Evolutionary conservation across 176 grass and related monocot genomes (phyloP).

Genomic region (Bonia amplexicaulis): DNA sequence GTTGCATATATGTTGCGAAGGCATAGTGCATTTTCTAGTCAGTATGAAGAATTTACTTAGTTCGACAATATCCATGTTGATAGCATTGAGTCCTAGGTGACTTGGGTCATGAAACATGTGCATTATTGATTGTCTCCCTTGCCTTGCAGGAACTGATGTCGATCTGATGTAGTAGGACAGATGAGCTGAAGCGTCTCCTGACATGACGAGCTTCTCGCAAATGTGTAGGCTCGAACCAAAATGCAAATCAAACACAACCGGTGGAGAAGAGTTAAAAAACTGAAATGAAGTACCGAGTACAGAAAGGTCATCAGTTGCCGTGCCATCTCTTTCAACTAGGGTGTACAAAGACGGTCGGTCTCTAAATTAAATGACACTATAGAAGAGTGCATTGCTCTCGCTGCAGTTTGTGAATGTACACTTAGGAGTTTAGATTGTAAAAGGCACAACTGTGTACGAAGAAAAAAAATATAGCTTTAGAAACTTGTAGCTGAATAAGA

Average conservation of each 20-base stretch:
- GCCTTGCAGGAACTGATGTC: conserved; percentile 17
- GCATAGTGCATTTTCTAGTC: not conserved
- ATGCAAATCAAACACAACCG: conserved; percentile 5
- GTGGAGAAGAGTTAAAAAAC: not conserved
- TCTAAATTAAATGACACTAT: conserved; percentile 8
- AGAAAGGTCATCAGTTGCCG: conserved; percentile 8
- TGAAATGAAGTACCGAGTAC: not conserved
- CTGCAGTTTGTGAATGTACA: conserved; percentile 38
- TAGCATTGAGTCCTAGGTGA: not conserved
- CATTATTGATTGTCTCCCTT: not conserved
- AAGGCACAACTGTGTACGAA: conserved; percentile 49
- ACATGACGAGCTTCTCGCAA: conserved; percentile 13
- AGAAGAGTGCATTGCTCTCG: conserved; percentile 39
- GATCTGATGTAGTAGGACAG: conserved; percentile 13
- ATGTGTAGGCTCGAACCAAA: not conserved
- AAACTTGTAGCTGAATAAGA: conserved; percentile 46
- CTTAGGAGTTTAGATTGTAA: conserved; percentile 33
- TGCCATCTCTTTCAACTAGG: conserved; percentile 25
- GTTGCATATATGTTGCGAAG: not conserved
- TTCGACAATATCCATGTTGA: not conserved
- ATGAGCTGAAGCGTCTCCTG: conserved; percentile 6
- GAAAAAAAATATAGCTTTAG: conserved; percentile 37
- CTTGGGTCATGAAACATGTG: not conserved
- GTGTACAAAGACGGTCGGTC: conserved; percentile 27
- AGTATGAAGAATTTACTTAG: not conserved